Conservation (phyloP, 805 yeast species). For the Kazachstania psychrophila region DNA sequence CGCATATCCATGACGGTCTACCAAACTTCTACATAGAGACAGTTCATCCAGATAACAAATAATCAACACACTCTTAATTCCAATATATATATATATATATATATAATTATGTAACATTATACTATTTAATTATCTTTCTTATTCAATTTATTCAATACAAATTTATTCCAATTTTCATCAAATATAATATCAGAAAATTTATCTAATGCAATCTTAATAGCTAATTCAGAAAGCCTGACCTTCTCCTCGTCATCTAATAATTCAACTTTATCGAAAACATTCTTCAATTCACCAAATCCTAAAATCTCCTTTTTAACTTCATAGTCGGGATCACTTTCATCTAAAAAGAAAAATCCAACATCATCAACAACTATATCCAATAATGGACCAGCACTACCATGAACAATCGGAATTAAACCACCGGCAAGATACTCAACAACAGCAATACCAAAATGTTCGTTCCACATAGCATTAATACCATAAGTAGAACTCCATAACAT, state of each 20-base stretch:
- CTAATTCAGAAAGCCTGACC: conserved; percentile 38
- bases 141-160: conserved; percentile 10
- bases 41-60: conserved; percentile 3
- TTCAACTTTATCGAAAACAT: conserved; percentile 38
- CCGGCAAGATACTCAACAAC: conserved; percentile 86
- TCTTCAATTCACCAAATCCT: conserved; percentile 32
- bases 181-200: conserved; percentile 58
- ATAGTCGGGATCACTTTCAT: conserved; percentile 64
- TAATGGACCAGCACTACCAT: conserved; percentile 92
- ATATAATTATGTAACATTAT: not conserved
- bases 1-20: conserved; percentile 10
- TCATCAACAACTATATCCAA: conserved; percentile 70
- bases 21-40: conserved; percentile 7
- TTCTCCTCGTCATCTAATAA: conserved; percentile 33
- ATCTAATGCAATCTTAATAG: conserved; percentile 35
- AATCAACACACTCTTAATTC: not conserved
- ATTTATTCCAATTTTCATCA: conserved; percentile 42
- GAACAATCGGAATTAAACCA: conserved; percentile 82
- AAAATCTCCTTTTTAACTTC: conserved; percentile 15
- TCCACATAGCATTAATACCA: conserved; percentile 98
- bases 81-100: not conserved
- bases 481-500: conserved; percentile 49
- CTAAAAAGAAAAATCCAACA: conserved; percentile 69
- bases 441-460: conserved; percentile 97
- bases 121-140: conserved; percentile 6